These are phyloP conservation scores for Peniophora sp. DNA, from an alignment of 1,284 basidiomycete genomes.

Conservation along the genomic window DNA sequence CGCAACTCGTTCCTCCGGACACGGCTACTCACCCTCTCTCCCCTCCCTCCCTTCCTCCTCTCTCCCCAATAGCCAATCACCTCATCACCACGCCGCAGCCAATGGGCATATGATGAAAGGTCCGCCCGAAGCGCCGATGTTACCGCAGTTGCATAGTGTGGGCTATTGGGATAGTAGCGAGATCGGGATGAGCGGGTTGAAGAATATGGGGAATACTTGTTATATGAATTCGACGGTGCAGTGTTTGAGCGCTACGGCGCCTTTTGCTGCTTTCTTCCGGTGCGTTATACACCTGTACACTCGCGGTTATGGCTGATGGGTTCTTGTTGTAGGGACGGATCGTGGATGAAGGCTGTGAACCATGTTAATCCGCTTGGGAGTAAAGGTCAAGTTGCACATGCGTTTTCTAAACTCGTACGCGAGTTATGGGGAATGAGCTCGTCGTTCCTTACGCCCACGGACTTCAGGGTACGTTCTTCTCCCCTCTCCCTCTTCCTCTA, in stretches of 20 bases:
- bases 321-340: conserved; percentile 50
- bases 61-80: too few species aligned
- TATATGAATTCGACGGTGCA: conserved; percentile 99
- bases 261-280: conserved; percentile 89
- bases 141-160: too few species aligned
- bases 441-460: conserved; percentile 76
- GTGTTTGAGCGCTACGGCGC: conserved; percentile 87
- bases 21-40: conserved; percentile 19
- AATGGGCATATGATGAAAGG: conserved; percentile 64
- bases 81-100: conserved; percentile 36
- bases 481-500: conserved; percentile 5
- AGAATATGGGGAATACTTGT: conserved; percentile 97
- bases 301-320: not conserved
- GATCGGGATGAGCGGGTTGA: conserved; percentile 81
- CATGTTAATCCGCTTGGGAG: conserved; percentile 83
- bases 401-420: conserved; percentile 79
- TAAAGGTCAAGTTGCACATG: conserved; percentile 76
- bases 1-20: conserved; percentile 45
- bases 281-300: conserved; percentile 24
- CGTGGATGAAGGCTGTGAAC: conserved; percentile 87
- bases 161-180: conserved; percentile 73
- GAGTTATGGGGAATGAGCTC: conserved; percentile 88
- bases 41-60: conserved; percentile 1
- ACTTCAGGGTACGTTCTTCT: conserved; percentile 67
- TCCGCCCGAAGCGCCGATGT: conserved; percentile 20